These are phyloP conservation scores for Adansonia rubrostipa DNA, from an alignment of 441 rosid genomes.

Conservation along the genomic window DNA sequence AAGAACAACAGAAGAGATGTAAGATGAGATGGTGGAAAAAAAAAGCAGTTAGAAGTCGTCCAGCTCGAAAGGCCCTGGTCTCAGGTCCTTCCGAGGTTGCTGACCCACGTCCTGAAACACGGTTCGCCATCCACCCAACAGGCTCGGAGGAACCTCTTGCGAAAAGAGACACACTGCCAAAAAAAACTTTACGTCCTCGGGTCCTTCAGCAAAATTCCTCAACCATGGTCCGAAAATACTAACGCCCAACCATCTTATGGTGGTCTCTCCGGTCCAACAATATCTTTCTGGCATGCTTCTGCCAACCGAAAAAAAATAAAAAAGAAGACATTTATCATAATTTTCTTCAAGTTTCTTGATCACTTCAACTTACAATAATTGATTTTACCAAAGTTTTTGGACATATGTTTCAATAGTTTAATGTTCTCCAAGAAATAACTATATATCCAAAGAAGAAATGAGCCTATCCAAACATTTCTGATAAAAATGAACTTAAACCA, in stretches of 20 bases:
- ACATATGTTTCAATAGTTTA: neutral
- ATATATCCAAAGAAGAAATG: neutral
- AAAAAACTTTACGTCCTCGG: conserved; percentile 38
- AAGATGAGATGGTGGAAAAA: conserved; percentile 18
- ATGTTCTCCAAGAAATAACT: neutral
- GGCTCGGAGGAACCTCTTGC: conserved; percentile 1
- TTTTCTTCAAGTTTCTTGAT: neutral
- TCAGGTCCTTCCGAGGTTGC: conserved; percentile 34
- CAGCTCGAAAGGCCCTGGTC: conserved; percentile 44
- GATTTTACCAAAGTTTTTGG: conserved; percentile 30
- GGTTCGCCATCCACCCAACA: conserved; percentile 38
- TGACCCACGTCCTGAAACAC: conserved; percentile 22
- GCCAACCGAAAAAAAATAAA: conserved; percentile 34
- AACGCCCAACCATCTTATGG: conserved; percentile 40
- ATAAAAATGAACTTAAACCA: neutral
- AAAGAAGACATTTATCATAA: neutral
- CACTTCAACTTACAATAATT: conserved; percentile 27
- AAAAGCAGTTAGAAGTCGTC: conserved; percentile 37
- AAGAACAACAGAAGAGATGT: conserved; percentile 31
- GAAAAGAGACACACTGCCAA: neutral
- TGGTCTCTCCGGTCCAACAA: conserved; percentile 45
- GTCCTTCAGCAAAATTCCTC: conserved; percentile 41
- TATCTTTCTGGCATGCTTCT: conserved; percentile 53
- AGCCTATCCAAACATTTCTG: neutral
- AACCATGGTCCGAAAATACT: conserved; percentile 40